Evolutionary conservation across 805 yeast genomes (phyloP), one percentile per base, ranked within the genome.

Genomic region (Sugiyamaella valdiviana): DNA sequence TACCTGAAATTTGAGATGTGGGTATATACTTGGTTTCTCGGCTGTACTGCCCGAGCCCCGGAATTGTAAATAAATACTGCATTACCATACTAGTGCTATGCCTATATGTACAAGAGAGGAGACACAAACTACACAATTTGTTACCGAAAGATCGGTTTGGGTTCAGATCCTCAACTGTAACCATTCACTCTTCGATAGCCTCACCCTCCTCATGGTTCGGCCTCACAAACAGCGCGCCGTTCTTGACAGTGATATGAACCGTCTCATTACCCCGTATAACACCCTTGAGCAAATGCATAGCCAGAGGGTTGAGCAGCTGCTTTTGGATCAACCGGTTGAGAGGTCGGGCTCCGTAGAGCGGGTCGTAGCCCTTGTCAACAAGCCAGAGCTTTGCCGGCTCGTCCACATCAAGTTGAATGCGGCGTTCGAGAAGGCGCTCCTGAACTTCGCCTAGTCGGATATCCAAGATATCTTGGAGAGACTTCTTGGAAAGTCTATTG

Each of bases 321-420:
- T 83, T 86, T 64, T 89, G 95, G 51, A 91, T 80, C 45, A 89
- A 75, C 59, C 99, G 78, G 72, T 93, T 91, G 65, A 93, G 75
- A 9, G 99, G 99, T 63, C 99, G 79, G 0, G 99, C 99, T 57
- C 99, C 99, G 62, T 91, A 93, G 39, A 82, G 66, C 26, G 87
- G 85, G 62, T 91, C 97, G 64, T 91, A 93, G 2, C 99, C 99
- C 55, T 84, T 73, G 23, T 83, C 80, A 3, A 91, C 81, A 36
- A 93, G 71, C 83, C 93, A 82, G 12, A 74, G 77, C 63, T 84
- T 87, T 3, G 91, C 95, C 2, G 68, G 79, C 6, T 76, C 78
- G 1, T 77, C 63, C 19, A 86, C 69, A 0, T 72, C 66, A 35
- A 85, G 63, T 19, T 56, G 56, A 60, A 93, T 91, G 60, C 96